phyloP scores from a whole-genome alignment of 345 rosid genomes.

The Laguncularia racemosa region DNA sequence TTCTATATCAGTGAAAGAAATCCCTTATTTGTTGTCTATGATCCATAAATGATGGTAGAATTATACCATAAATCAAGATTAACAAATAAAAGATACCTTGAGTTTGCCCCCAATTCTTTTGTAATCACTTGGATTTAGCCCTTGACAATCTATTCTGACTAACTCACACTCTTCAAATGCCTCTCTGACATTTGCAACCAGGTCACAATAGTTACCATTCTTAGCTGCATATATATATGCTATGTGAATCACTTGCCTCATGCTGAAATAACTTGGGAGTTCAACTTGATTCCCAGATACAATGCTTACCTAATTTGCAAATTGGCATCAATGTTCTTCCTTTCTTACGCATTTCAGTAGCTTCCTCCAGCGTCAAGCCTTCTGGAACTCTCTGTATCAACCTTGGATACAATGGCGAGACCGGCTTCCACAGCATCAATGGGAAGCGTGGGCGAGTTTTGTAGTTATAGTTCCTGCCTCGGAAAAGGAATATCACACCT shows the following conservation, averaged over 20 bases:
- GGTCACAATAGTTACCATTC: conserved; percentile 73
- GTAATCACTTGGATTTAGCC: conserved; percentile 70
- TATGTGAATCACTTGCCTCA: too few relatives aligned
- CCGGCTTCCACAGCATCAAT: conserved; percentile 92
- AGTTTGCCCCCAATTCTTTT: conserved; percentile 87
- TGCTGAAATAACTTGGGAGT: too few relatives aligned
- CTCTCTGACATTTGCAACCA: conserved; percentile 57
- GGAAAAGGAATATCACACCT: conserved; percentile 70
- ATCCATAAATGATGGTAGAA: not conserved
- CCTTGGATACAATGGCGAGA: conserved; percentile 73
- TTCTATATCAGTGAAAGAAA: not conserved
- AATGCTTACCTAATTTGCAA: conserved; percentile 61
- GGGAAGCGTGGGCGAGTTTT: conserved; percentile 73
- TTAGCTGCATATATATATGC: conserved; percentile 41
- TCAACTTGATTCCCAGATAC: not conserved
- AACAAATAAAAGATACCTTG: conserved; percentile 34
- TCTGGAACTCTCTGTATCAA: conserved; percentile 60
- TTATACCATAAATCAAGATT: not conserved
- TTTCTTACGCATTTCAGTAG: conserved; percentile 66
- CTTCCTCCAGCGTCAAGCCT: conserved; percentile 65
- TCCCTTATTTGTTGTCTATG: not conserved
- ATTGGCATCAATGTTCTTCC: conserved; percentile 69
- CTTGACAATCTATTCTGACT: conserved; percentile 73
- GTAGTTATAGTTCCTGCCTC: conserved; percentile 91
- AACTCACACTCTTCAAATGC: conserved; percentile 94